phyloP scores from a whole-genome alignment of 192 early-diverging fungal species.

The Powellomyces hirtus region DNA sequence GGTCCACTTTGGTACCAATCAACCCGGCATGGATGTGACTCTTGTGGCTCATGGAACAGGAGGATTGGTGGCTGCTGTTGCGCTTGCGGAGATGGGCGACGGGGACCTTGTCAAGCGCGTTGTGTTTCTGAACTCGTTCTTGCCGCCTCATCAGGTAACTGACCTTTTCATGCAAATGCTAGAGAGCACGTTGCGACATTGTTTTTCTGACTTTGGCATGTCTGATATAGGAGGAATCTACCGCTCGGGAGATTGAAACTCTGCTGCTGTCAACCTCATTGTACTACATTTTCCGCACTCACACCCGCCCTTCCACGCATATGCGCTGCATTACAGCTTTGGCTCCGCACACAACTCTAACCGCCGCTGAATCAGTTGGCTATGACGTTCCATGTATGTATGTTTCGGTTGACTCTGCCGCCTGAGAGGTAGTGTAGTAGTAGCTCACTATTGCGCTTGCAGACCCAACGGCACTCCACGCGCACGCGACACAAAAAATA shows the following conservation, averaged over 20 bases:
- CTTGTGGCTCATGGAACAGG: constrained; percentile 22
- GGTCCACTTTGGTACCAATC: background rate
- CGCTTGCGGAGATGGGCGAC: constrained; percentile 13
- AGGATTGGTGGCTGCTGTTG: background rate
- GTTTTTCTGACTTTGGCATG: background rate
- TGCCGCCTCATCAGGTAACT: constrained; percentile 21
- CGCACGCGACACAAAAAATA: background rate
- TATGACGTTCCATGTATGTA: constrained; percentile 24
- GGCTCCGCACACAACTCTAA: background rate
- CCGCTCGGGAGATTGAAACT: constrained; percentile 1
- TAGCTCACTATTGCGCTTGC: background rate
- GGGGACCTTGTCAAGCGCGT: background rate
- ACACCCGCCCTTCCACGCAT: background rate
- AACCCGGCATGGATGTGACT: constrained; percentile 1
- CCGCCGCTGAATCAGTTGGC: background rate
- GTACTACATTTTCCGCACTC: constrained; percentile 4
- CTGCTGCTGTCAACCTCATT: background rate
- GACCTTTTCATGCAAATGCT: too few relatives aligned
- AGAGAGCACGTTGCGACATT: background rate
- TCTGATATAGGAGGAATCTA: constrained; percentile 3
- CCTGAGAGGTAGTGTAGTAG: background rate
- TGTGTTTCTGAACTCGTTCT: constrained; percentile 8
- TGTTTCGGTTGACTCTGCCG: background rate
- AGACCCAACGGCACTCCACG: constrained; percentile 9
- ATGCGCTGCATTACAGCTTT: background rate